Conservation (phyloP, 257 asterid species). For the Jacaranda copaia region DNA sequence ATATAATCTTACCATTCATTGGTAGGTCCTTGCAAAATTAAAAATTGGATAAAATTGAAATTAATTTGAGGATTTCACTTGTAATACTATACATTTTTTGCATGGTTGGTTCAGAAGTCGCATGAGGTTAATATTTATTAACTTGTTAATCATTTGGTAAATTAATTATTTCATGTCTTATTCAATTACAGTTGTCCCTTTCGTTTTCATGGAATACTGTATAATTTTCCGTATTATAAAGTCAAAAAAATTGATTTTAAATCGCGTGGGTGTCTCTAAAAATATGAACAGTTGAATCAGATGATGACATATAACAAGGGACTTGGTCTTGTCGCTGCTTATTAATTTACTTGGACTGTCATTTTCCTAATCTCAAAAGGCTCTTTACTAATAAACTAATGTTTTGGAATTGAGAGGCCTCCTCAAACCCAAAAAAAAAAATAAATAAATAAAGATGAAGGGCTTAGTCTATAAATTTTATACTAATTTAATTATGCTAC, state of each 20-base stretch:
- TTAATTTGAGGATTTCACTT: too few relatives aligned
- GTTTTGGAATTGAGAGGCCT: neutral
- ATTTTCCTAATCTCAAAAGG: neutral
- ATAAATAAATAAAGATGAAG: neutral
- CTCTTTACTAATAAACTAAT: neutral
- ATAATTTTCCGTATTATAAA: neutral
- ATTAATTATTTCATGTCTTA: neutral
- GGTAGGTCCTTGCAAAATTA: slow-evolving; percentile 44
- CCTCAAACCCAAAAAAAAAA: neutral
- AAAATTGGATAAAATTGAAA: too few relatives aligned
- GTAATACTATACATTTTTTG: too few relatives aligned
- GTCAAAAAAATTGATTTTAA: neutral
- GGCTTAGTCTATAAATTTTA: slow-evolving; percentile 1
- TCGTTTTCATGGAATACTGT: neutral
- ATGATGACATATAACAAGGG: too few relatives aligned
- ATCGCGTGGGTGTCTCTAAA: too few relatives aligned
- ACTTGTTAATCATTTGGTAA: neutral
- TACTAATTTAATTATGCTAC: neutral
- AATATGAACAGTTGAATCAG: too few relatives aligned
- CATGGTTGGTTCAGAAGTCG: too few relatives aligned
- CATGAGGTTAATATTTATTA: too few relatives aligned
- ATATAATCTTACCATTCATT: slow-evolving; percentile 66
- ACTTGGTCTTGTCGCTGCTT: too few relatives aligned
- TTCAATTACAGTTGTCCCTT: neutral
- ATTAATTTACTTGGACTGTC: neutral